Evolutionary conservation across 2,329 filamentous ascomycete genomes (phyloP), one percentile per base, ranked within the genome.

Genomic region (Apiospora saccharicola): DNA sequence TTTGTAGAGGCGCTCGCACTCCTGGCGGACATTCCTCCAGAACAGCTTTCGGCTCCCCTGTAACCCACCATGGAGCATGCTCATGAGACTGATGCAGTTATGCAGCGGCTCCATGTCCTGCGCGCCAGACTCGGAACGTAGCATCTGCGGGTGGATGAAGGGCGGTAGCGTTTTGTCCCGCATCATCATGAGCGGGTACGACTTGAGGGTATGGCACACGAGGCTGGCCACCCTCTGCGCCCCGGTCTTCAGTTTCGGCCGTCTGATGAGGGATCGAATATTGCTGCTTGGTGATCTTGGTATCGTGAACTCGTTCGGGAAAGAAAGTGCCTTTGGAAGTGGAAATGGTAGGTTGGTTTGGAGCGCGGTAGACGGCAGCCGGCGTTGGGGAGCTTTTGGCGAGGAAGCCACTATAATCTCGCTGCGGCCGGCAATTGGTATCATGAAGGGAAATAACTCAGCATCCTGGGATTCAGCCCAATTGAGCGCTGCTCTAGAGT

Each of bases 1-100:
- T 74, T 74, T 75, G 71, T 71, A 76, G 3, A 85, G 71, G 7
- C 79, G 78, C 75, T 86, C 83, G 75, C 84, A 86, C 74, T 86
- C 85, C 34, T 79, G 64, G 34, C 77, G 74, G 30, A 86, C 83
- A 74, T 85, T 85, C 70, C 79, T 82, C 84, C 85, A 86, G 71
- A 86, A 84, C 30, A 86, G 71, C 70, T 81, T 85, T 70, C 81
- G 80, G 75, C 79, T 82, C 0, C 80, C 81, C 64, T 76, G 77
- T 1, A 78, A 70, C 4, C 76, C 76, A 51, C 76, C 77, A 12
- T 78, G 79, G 30, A 84, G 78, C 83, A 86, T 85, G 69, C 81
- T 79, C 37, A 84, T 73, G 49, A 86, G 73, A 71, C 78, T 83
- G n/a, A 84, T 80, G 72, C 84, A 85, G 69, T 83, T 85, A 7